Conservation (phyloP, 75 land plant genomes). For the Chamaecyparis obtusa region DNA sequence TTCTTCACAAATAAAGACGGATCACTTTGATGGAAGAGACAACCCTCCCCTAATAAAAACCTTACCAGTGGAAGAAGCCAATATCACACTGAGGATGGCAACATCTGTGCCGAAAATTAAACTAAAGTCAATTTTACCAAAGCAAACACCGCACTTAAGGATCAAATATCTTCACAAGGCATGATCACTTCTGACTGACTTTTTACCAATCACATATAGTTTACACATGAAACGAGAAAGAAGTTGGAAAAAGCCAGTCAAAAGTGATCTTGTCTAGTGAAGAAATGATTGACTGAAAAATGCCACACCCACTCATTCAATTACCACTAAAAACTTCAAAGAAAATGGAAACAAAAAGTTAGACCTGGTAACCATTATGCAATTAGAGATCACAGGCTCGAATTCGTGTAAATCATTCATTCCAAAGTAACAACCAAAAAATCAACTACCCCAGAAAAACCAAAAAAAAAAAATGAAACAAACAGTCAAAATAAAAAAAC, state of each 20-base stretch:
- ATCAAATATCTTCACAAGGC: background rate
- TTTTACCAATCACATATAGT: background rate
- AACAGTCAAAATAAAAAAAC: constrained; percentile 8
- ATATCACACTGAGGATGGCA: background rate
- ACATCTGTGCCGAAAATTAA: background rate
- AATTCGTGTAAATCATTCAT: background rate
- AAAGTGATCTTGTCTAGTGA: background rate
- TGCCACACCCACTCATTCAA: no score
- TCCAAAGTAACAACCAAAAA: background rate
- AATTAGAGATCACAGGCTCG: background rate
- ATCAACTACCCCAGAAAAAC: background rate
- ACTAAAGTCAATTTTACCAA: background rate
- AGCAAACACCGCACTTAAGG: background rate
- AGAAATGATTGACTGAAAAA: no score
- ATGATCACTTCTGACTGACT: background rate
- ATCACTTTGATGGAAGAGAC: no score
- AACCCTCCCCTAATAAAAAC: background rate
- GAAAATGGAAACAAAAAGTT: background rate
- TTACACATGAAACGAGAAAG: no score
- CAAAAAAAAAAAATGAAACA: background rate
- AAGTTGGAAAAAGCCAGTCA: background rate
- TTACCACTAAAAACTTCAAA: background rate
- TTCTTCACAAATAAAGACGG: no score
- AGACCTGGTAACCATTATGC: background rate
- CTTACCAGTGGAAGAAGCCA: background rate